These are phyloP conservation scores for Cladophialophora carrionii DNA, from an alignment of 2,329 filamentous ascomycete species.

Conservation along the genomic window DNA sequence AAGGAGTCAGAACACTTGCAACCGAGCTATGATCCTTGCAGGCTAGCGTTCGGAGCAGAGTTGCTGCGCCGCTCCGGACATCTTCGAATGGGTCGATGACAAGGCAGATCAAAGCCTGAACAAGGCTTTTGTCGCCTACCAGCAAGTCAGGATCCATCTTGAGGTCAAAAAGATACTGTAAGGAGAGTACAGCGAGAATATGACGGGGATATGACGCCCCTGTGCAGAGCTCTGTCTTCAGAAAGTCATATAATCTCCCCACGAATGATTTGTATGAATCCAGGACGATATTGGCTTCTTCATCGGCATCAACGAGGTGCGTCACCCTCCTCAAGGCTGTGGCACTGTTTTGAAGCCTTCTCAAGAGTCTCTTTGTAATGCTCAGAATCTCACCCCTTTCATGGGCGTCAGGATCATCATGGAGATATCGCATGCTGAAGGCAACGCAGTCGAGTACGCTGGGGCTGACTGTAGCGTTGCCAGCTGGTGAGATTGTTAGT, in stretches of 20 bases:
- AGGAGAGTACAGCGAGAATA: constrained; percentile 74
- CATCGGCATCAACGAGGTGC: background rate
- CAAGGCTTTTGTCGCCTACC: constrained; percentile 42
- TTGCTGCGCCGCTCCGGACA: constrained; percentile 64
- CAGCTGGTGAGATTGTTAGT: constrained; percentile 73
- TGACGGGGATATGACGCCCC: constrained; percentile 90
- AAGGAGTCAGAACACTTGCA: constrained; percentile 44
- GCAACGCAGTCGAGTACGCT: constrained; percentile 66
- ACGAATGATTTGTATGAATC: constrained; percentile 26
- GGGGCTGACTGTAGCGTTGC: constrained; percentile 70
- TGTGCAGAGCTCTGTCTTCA: constrained; percentile 69
- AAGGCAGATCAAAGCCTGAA: constrained; percentile 71
- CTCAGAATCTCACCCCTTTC: constrained; percentile 79
- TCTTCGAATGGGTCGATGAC: constrained; percentile 92
- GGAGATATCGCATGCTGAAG: constrained; percentile 69
- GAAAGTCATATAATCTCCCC: constrained; percentile 23
- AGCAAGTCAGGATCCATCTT: constrained; percentile 29
- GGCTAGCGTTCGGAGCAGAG: constrained; percentile 45
- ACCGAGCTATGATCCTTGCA: constrained; percentile 8
- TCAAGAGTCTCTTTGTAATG: constrained; percentile 68
- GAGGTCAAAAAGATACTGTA: constrained; percentile 58
- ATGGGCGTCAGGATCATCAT: constrained; percentile 83
- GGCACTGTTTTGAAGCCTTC: constrained; percentile 22
- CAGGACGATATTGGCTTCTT: constrained; percentile 9
- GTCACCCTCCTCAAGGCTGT: constrained; percentile 14